Base-by-base conservation (phyloP, 1,284 basidiomycete species). In the Ustilago bromivora region DNA sequence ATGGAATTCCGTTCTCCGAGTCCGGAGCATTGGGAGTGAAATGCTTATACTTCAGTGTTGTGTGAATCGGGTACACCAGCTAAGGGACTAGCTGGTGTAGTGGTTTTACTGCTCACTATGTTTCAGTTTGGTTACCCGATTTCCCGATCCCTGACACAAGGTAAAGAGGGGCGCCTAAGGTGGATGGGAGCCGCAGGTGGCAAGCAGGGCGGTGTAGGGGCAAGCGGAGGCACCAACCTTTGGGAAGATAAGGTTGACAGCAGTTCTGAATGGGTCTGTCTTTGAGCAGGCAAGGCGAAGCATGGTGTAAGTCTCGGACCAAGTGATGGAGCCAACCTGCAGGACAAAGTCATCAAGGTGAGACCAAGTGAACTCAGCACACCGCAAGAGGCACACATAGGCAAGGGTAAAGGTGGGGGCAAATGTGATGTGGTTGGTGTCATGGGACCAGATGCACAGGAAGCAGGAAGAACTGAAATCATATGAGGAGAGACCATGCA, bases 341-440 rank as follows among this genome's bases (percentile, higher is more conserved):
- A 55, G 53, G 23, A 35, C 13, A 17, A 31, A 31, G 51, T 53
- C 11, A 4, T 23, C 23, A 53, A 53, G 6, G 51, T 53, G 5
- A 17, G 23, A 53, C 51, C 51, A 53, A 13, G 51, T 53, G 51
- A 53, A 53, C 51, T 53, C 31, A 28, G 10, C 32, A 53, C 51
- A 53, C 8, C 31, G 32, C 31, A 53, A 31, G 51, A 53, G 34
- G 51, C 51, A 53, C 31, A 8, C 9, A 17, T 53, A 53, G 3
- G 51, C 32, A 34, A 53, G 51, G 28, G 51, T 53, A 6, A 53
- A 53, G 51, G 51, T 31, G 32, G 51, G 8, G 15, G 51, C 32
- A 34, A 53, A 53, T 1, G 51, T 53, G 51, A 17, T 31, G 4
- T 17, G 6, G 6, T 53, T 6, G 15, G 11, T 19, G 19, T 19